Base-by-base conservation (phyloP, 495 filamentous ascomycete species). In the Aspergillus ellipticus region DNA sequence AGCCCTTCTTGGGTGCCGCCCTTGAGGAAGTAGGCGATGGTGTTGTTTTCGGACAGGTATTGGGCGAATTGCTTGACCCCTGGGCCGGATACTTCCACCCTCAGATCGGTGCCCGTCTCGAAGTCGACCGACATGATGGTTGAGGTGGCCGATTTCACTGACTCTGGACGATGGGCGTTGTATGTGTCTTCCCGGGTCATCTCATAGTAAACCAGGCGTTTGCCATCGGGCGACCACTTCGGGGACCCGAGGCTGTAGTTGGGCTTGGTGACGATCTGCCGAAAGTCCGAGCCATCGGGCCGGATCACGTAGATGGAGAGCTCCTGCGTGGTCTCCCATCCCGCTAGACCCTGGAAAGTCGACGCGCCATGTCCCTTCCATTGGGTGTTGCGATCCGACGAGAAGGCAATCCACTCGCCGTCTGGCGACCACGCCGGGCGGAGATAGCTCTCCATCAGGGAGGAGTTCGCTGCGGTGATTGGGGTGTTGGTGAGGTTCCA, bases 301-400 rank as follows among this genome's bases (percentile, higher is more conserved):
- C 64, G 59, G 26, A 67, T 63, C 1, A 58, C 61, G 33, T 71
- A 71, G 9, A 71, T 64, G 2, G 59, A 58, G 1, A 71, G 56
- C 37, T 66, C 63, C 49, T 71, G 68, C 5, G 66, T 71, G 47
- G 67, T 65, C 17, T 71, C 68, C 68, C 68, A 71, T 1, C 66
- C 66, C 2, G 52, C 47, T 2, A 54, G 26, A 3, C 64, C 66
- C 26, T 55, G 53, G 49, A 53, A 67, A 0, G 50, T 61, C 1
- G 22, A 29, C 19, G 57, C 48, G 24, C 64, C 63, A 22, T 71
- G 68, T 0, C 68, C 68, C 15, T 54, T 29, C 66, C 66, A 71
- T 2, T 41, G 43, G 0, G 59, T 55, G 21, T 64, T 66, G 9
- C 64, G 61, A 11, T 66, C 64, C 28, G 61, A 64, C 6, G 58